A percentile compares a stretch with the other conserved stretches of the same genome.
phyloP scores from a whole-genome alignment of 2,329 filamentous ascomycete genomes.

The Xylariomycetidae sp. region DNA sequence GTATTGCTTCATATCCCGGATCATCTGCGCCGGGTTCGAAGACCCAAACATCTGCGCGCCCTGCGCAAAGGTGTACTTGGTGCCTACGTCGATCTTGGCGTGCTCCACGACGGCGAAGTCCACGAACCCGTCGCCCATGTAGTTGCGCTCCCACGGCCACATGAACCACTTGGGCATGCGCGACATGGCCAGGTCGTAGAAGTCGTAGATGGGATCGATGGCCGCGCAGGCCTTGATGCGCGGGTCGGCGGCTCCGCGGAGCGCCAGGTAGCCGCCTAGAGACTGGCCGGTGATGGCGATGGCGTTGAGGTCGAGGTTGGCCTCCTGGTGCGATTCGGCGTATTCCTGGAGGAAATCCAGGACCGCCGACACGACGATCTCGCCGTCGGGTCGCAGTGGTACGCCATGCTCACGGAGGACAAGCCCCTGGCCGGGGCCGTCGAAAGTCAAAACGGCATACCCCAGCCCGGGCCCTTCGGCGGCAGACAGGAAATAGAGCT shows the following conservation, averaged over 20 bases:
- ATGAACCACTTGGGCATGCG: background rate
- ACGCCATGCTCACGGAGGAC: constrained; percentile 14
- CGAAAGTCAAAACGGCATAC: constrained; percentile 33
- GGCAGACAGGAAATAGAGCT: constrained; percentile 23
- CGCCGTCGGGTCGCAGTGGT: constrained; percentile 23
- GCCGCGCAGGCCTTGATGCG: constrained; percentile 10
- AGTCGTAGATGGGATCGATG: constrained; percentile 7
- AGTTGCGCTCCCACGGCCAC: background rate
- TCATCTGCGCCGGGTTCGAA: background rate
- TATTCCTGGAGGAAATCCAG: too few species aligned
- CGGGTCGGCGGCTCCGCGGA: constrained; percentile 7
- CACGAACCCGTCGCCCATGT: background rate
- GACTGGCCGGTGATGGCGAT: constrained; percentile 16
- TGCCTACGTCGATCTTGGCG: background rate
- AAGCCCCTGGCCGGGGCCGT: constrained; percentile 34
- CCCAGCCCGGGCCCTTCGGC: constrained; percentile 19
- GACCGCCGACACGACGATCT: constrained; percentile 16
- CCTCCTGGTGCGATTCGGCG: too few species aligned
- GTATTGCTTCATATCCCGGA: background rate
- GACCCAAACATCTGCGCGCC: background rate
- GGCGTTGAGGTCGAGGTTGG: constrained; percentile 18
- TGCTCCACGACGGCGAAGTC: background rate
- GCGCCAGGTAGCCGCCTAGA: constrained; percentile 9
- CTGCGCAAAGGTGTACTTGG: background rate
- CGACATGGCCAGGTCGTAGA: background rate